Evolutionary conservation across 768 basidiomycete genomes (phyloP), one percentile per base, ranked within the genome.

Genomic region (Suillus sp.): DNA sequence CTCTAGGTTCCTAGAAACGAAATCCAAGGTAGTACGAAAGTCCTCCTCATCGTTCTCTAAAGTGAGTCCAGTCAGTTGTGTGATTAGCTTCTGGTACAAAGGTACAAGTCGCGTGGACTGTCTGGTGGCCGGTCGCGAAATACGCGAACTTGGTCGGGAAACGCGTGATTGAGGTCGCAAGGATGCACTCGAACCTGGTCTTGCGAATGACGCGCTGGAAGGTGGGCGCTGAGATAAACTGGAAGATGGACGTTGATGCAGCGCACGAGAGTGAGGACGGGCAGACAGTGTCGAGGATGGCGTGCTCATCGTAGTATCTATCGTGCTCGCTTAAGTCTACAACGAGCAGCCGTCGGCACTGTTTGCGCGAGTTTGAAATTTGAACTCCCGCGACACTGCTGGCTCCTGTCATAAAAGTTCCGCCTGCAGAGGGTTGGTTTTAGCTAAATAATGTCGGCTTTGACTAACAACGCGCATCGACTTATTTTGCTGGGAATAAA

Each of bases 1-100:
- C 63, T 92, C 91, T 56, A 91, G 62, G 64, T 78, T 83, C 71
- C 82, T 89, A 57, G 84, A 78, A 0, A 83, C 85, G 68, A 83
- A 82, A 54, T 89, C 88, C 22, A 86, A 79, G 0, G 79, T 77
- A 25, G 78, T 77, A 30, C 79, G 80, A 67, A 84, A 80, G 55
- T 84, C 77, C 59, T 77, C 80, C 1, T 74, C 81, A 18, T 80
- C 77, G 0, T 60, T 63, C 2, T 81, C 80, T n/a, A 80, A 73
- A 3, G 74, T 74, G 37, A 90, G 69, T 9, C 83, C 84, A 4
- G 83, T 84, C 9, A 89, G 66, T 47, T 88, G 86, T 4, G 76
- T 75, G 60, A 83, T 85, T 22, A 93, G 77, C 0, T 78, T 71
- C 62, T 88, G 86, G 61, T 81, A 83, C 45, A 83, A 70, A 1